Evolutionary conservation across 2,329 filamentous ascomycete species (phyloP), one percentile per base, ranked within the genome.

Genomic region (Albophoma yamanashiensis): DNA sequence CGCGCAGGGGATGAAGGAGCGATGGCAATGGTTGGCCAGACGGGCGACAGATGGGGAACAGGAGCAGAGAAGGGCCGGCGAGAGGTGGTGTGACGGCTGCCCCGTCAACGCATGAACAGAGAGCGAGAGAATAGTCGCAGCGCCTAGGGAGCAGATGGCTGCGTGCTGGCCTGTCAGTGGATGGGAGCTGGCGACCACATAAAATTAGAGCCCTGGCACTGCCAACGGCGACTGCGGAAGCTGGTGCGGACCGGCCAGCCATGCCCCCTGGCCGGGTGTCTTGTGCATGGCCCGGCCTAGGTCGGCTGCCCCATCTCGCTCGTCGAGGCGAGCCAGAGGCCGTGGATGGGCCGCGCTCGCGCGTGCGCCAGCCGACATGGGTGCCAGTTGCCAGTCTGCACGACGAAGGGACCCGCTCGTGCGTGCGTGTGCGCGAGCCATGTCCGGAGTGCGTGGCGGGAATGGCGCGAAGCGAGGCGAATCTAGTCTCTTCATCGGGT

Each of bases 151-250:
- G 36, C 36, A 38, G 67, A 66, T 64, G 67, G 69, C 66, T 66
- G 69, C 69, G 70, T 70, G 65, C 69, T 69, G 71, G 69, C 70
- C 69, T 75, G 73, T 75, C 70, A 77, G 70, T 78, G 77, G 77
- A 73, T 69, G 72, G 67, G 59, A 64, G 62, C 64, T 64, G 67
- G 64, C 70, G 66, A 63, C 67, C 70, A 73, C 75, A 75, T 78
- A 74, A 78, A 76, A 78, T 77, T 75, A 78, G 74, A 71, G 69
- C 67, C 62, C 64, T 69, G 65, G 63, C 57, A 31, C 47, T 50
- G 8, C 45, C 57, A 56, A 58, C 52, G 60, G 36, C 59, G 60
- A 56, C 43, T 55, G n/a, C 62, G 65, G 64, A 67, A 68, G 66
- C 67, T 64, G 66, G 67, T 66, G 64, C 63, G 45, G 45, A 45